A percentile compares a stretch with the other conserved stretches of the same genome.
Conservation (phyloP, 2,329 filamentous ascomycete species). For the Calonectria hongkongensis region DNA sequence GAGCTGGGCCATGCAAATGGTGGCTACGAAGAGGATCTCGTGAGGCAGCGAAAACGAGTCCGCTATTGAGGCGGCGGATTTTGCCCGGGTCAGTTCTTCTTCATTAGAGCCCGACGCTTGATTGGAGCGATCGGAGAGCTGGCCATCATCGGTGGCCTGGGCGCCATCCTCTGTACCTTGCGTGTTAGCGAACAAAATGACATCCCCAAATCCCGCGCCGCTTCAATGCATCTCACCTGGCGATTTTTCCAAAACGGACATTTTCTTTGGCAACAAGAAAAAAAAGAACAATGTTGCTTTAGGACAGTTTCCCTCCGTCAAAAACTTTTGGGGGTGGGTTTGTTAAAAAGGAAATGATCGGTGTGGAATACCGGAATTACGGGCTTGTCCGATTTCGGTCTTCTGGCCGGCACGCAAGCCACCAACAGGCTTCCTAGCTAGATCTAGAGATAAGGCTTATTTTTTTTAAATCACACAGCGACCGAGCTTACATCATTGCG, state of each 20-base stretch:
- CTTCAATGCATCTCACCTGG: not conserved
- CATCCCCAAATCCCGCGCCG: not conserved
- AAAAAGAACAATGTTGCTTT: not conserved
- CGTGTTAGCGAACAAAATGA: not conserved
- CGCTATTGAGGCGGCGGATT: conserved; percentile 49
- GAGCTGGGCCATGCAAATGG: conserved; percentile 52
- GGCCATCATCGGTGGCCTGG: not conserved
- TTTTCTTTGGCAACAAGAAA: not conserved
- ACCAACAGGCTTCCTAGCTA: conserved; percentile 11
- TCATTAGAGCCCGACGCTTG: conserved; percentile 9
- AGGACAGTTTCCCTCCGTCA: not conserved
- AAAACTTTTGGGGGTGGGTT: not conserved
- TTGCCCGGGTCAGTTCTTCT: conserved; percentile 42
- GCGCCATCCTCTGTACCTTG: not conserved
- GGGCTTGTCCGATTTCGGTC: conserved; percentile 12
- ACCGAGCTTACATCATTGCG: too few species aligned
- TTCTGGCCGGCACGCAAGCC: conserved; percentile 5
- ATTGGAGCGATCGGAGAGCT: conserved; percentile 17
- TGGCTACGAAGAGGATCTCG: conserved; percentile 47
- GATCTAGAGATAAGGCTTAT: conserved; percentile 20
- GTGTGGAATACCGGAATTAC: conserved; percentile 1
- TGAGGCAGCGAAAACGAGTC: conserved; percentile 46
- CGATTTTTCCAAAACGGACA: conserved; percentile 4
- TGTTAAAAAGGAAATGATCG: conserved; percentile 2
- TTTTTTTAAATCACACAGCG: too few species aligned